Base-by-base conservation (phyloP, 768 basidiomycete species). In the Tricholoma sp. region DNA sequence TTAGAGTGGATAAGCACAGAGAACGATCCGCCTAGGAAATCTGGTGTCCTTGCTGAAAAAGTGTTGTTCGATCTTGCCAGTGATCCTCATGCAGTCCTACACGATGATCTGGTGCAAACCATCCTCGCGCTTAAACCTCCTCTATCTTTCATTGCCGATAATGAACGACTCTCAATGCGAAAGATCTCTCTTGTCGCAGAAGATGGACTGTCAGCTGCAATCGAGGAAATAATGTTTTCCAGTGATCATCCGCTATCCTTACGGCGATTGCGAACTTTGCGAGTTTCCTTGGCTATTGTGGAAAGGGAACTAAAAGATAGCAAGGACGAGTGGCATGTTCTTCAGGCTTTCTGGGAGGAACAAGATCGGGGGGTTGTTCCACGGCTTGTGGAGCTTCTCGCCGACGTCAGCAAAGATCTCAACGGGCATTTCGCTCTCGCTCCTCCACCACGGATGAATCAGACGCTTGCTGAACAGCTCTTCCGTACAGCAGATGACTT, bases 1-100 rank as follows among this genome's bases (percentile, higher is more conserved):
- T 73, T 92, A 20, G 83, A 82, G 60, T 88, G 87, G 73, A 88
- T 89, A 67, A 82, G 80, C n/a, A 76, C 77, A 15, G 82, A 83
- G 53, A 81, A 83, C 53, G 75, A 80, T 47, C 73, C 79, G 10
- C 90, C 88, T 0, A 77, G 80, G 28, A 81, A 79, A 60, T 81
- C 85, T 0, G 83, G 83, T 1, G 78, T 85, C 32, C 76, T 88
- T 41, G 86, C 85, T 0, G 90, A 92, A 70, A 80, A 84, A 34
- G 78, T 91, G 28, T 74, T 91, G 2, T 70, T 78, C 36, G 78
- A 82, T 41, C 77, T 91, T 28, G 76, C 82, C 0, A 76, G 78
- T 45, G 79, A 85, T 42, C 88, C 89, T 6, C 75, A 67, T 12
- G 78, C 83, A 15, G 75, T 89, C 59, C 75, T 89, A 7, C 78